phyloP scores from a whole-genome alignment of 768 basidiomycete species.

The Russula sp. region DNA sequence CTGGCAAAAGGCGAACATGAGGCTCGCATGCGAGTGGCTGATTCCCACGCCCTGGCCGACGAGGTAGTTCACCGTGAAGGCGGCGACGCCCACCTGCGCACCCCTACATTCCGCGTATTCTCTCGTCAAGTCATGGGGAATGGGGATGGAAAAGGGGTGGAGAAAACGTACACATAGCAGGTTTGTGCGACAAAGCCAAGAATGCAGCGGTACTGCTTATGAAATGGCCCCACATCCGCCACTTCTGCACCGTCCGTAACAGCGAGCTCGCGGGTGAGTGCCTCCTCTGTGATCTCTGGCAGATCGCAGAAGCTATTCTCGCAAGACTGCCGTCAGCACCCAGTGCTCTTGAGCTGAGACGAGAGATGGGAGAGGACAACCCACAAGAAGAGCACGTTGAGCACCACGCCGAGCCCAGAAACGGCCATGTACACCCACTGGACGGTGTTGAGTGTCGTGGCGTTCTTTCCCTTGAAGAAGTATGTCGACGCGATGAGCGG shows the following conservation, averaged over 20 bases:
- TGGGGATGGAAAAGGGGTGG: neutral
- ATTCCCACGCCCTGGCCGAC: conserved; percentile 54
- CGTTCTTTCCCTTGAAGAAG: conserved; percentile 66
- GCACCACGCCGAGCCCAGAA: conserved; percentile 52
- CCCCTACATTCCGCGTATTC: conserved; percentile 34
- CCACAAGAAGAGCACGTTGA: conserved; percentile 62
- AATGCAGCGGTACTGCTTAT: conserved; percentile 62
- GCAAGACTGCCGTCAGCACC: neutral
- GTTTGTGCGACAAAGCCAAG: conserved; percentile 75
- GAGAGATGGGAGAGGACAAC: conserved; percentile 20
- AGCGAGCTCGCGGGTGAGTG: conserved; percentile 45
- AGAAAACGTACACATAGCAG: conserved; percentile 46
- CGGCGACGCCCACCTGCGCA: conserved; percentile 60
- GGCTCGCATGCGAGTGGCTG: conserved; percentile 45
- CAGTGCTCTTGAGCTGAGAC: neutral
- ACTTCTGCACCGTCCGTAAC: conserved; percentile 33
- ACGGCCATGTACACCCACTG: conserved; percentile 70
- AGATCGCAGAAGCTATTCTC: conserved; percentile 51
- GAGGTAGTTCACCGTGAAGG: conserved; percentile 65
- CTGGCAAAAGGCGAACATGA: conserved; percentile 66
- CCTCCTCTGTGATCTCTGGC: conserved; percentile 66
- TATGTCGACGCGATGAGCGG: conserved; percentile 70
- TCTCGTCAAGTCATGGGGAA: neutral
- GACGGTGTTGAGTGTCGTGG: conserved; percentile 54
- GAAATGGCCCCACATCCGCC: conserved; percentile 48